These are phyloP conservation scores for Akanthomyces lecanii DNA, from an alignment of 2,329 filamentous ascomycete genomes.

Conservation along the genomic window DNA sequence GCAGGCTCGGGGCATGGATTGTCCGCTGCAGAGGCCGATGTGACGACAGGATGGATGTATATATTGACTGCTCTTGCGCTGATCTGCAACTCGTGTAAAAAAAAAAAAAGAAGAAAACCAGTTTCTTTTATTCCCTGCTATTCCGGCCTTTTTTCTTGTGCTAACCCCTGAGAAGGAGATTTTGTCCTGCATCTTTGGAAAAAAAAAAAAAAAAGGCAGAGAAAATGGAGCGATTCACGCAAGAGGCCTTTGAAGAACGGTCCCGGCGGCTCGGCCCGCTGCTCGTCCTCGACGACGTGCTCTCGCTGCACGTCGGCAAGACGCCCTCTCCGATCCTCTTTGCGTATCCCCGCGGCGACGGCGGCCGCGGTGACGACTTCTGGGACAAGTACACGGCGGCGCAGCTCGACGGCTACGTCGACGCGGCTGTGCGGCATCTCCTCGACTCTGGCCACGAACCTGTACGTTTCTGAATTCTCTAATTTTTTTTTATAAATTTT, in stretches of 20 bases:
- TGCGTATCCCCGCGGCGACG: constrained; percentile 4
- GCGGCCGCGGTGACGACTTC: neutral
- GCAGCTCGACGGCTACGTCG: constrained; percentile 4
- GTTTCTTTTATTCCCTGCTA: too few relatives aligned
- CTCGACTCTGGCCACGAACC: neutral
- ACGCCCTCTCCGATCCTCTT: neutral
- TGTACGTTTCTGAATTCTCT: neutral
- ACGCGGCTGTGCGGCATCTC: constrained; percentile 4
- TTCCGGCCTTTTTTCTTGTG: too few relatives aligned
- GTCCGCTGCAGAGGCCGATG: too few relatives aligned
- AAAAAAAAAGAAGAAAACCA: too few relatives aligned
- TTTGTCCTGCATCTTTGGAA: too few relatives aligned
- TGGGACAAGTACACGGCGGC: constrained; percentile 3
- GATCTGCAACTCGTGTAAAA: too few relatives aligned
- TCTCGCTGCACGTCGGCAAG: neutral
- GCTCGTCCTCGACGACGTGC: constrained; percentile 8
- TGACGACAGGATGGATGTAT: too few relatives aligned
- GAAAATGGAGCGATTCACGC: constrained; percentile 4
- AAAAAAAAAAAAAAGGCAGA: too few relatives aligned
- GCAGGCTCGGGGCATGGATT: too few relatives aligned
- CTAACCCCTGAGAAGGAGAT: too few relatives aligned
- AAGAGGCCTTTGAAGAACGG: neutral
- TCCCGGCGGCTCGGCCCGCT: neutral
- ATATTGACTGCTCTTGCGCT: too few relatives aligned
- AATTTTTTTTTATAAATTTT: neutral